These are phyloP conservation scores for Torulaspora microellipsoides DNA, from an alignment of 805 yeast genomes.

Conservation along the genomic window DNA sequence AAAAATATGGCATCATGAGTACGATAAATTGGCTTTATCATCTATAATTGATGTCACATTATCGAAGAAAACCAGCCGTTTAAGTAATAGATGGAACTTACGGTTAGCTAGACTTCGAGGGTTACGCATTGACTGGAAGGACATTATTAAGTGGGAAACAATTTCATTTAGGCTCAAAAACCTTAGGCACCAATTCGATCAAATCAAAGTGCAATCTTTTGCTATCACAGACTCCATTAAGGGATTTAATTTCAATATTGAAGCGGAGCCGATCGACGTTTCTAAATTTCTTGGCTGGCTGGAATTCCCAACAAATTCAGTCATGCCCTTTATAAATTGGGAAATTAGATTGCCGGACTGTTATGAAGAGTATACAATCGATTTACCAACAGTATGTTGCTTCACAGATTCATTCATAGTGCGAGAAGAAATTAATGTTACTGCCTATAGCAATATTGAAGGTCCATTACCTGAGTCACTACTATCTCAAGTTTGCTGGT, in stretches of 20 bases:
- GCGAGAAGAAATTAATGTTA: slow-evolving; percentile 1
- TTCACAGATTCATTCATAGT: slow-evolving; percentile 12
- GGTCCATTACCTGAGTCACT: slow-evolving; percentile 28
- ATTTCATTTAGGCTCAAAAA: slow-evolving; percentile 2
- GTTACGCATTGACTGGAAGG: slow-evolving; percentile 21
- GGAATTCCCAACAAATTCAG: slow-evolving; percentile 12
- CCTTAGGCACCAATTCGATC: slow-evolving; percentile 15
- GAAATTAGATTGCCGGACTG: slow-evolving; percentile 38
- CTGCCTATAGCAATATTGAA: slow-evolving; percentile 13
- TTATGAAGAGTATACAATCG: slow-evolving; percentile 25
- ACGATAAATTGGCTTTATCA: slow-evolving; percentile 24
- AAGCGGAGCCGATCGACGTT: slow-evolving; percentile 24
- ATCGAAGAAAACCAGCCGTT: slow-evolving; percentile 10
- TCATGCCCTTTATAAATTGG: slow-evolving; percentile 39
- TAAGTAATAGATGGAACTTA: slow-evolving; percentile 8
- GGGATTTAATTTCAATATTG: slow-evolving; percentile 24
- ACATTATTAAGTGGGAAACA: slow-evolving; percentile 18
- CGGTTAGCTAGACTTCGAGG: slow-evolving; percentile 16
- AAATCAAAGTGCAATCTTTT: slow-evolving; percentile 26
- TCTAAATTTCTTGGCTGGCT: slow-evolving; percentile 13
- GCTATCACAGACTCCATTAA: slow-evolving; percentile 19
- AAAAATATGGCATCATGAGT: slow-evolving; percentile 28
- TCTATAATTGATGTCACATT: slow-evolving; percentile 22
- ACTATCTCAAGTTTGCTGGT: slow-evolving; percentile 27
- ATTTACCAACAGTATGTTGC: slow-evolving; percentile 26